Conservation (phyloP, 2,329 filamentous ascomycete species). For the Dendryphion nanum region DNA sequence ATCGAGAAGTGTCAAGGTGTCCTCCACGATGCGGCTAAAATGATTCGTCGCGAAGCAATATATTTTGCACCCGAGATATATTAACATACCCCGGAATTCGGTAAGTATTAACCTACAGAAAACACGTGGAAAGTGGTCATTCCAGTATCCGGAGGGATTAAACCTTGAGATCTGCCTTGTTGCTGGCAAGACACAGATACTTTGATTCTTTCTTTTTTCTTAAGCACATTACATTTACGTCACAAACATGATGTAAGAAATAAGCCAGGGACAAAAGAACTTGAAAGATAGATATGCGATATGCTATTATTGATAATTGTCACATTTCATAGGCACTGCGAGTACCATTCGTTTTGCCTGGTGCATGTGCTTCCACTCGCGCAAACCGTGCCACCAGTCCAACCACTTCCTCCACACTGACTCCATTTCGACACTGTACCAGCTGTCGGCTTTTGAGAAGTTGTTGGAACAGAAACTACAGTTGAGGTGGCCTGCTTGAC, state of each 20-base stretch:
- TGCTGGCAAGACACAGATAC: conserved; percentile 1
- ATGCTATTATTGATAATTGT: too few relatives aligned
- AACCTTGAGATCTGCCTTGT: not conserved
- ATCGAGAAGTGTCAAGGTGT: conserved; percentile 17
- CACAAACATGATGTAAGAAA: too few relatives aligned
- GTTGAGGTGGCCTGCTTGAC: not conserved
- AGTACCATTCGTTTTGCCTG: too few relatives aligned
- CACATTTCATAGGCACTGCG: too few relatives aligned
- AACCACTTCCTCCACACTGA: too few relatives aligned
- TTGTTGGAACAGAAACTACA: conserved; percentile 1
- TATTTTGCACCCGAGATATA: conserved; percentile 9
- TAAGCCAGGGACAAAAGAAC: too few relatives aligned
- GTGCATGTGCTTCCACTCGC: too few relatives aligned
- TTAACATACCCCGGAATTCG: not conserved
- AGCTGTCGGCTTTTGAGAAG: not conserved
- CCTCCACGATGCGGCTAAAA: conserved; percentile 23
- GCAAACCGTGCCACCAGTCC: too few relatives aligned
- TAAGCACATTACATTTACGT: too few relatives aligned
- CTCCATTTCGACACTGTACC: too few relatives aligned
- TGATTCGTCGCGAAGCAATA: conserved; percentile 8
- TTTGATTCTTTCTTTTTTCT: too few relatives aligned
- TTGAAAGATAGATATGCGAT: too few relatives aligned
- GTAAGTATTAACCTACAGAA: conserved; percentile 4
- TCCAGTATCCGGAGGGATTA: not conserved
- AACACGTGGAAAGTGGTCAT: conserved; percentile 4